Base-by-base conservation (phyloP, 2,329 filamentous ascomycete genomes). In the Lizonia empirigonia region DNA sequence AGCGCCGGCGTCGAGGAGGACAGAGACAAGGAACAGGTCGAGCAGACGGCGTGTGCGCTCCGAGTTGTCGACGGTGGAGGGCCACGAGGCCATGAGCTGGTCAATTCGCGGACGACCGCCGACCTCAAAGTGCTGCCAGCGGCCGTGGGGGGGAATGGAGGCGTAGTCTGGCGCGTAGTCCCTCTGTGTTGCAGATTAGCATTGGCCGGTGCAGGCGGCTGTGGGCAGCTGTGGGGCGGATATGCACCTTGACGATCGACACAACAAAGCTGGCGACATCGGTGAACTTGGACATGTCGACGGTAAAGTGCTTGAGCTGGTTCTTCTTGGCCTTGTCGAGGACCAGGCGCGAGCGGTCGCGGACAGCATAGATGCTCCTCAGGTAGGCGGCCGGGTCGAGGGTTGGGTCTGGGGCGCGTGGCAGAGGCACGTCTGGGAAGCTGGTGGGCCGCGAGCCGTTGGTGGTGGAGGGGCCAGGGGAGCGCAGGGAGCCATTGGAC, bases 331-430 rank as follows among this genome's bases (percentile, higher is more conserved):
- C 90, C 77, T 89, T 92, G 57, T 89, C 83, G 54, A 90, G 81
- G 44, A 96, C 80, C 59, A 93, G 77, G 64, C 78, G 83, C 68
- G 84, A 88, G 57, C 91, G 80, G 66, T 97, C 91, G 56, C 94
- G 83, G 20, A 99, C 91, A 22, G 94, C 86, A 66, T 90, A 86
- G 67, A 97, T 85, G 76, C 91, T 97, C 70, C 90, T 86, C 66
- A 99, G 83, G 75, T 97, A 97, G 55, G 87, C 92, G 19, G 89
- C 90, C 16, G 93, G 92, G 71, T 97, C 91, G 62, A 93, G 80
- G 56, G 87, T 82, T 65, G 93, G 92, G 75, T 97, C 92, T 22
- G 93, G 92, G 13, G 91, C 86, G 67, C 85, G 87, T 40, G 93
- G 90, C 38, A 97, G 83, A 58, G 91, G 84, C 65, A 95, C 81